phyloP scores from a whole-genome alignment of 1,284 basidiomycete species.

The Papiliotrema terrestris region DNA sequence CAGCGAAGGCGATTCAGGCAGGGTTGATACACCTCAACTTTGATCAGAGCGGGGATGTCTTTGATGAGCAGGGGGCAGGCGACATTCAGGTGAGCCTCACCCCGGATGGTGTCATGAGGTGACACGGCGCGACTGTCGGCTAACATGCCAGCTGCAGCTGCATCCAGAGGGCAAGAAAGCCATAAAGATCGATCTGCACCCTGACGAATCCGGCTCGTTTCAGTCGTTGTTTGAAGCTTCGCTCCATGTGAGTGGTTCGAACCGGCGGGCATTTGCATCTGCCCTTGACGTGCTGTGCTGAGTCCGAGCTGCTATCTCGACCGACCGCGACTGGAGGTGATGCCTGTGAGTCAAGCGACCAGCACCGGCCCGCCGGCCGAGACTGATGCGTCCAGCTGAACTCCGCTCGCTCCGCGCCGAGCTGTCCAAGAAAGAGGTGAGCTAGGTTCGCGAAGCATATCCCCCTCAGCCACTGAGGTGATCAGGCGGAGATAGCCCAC shows the following conservation, averaged over 20 bases:
- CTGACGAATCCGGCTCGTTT: neutral
- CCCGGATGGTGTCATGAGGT: neutral
- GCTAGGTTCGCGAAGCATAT: neutral
- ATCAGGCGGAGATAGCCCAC: constrained; percentile 18
- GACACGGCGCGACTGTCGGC: neutral
- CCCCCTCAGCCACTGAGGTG: neutral
- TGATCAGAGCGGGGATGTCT: neutral
- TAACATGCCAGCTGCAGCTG: neutral
- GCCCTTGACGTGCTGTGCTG: too few species aligned
- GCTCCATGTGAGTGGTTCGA: constrained; percentile 10
- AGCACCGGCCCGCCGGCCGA: neutral
- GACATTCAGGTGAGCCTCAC: constrained; percentile 15
- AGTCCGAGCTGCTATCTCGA: too few species aligned
- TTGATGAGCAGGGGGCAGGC: neutral
- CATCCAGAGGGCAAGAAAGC: neutral
- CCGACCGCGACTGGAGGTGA: too few species aligned
- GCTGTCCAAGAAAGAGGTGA: constrained; percentile 28
- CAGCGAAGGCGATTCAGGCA: constrained; percentile 11
- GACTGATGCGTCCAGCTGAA: constrained; percentile 16
- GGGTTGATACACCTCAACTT: constrained; percentile 24
- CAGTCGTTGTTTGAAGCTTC: constrained; percentile 6
- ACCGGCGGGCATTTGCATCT: too few species aligned
- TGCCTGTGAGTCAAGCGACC: neutral
- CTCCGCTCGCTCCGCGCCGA: constrained; percentile 15
- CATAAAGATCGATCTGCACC: neutral